Conservation (phyloP, 305 asterid species). For the Fraxinus angustifolia region DNA sequence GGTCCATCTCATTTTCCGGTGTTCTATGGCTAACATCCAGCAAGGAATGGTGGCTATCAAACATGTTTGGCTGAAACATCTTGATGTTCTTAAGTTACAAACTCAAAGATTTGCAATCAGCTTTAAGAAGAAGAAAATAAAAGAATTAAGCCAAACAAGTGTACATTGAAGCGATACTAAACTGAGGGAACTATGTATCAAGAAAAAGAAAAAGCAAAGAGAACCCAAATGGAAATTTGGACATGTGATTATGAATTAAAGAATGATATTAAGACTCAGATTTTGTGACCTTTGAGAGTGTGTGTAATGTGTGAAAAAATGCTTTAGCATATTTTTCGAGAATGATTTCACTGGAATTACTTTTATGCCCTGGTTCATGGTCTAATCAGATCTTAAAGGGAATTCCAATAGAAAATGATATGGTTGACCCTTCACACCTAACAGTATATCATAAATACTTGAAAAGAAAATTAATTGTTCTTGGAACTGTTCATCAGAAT, state of each 20-base stretch:
- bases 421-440: constrained; percentile 17
- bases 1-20: constrained; percentile 65
- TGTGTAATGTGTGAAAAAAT: neutral
- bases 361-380: neutral
- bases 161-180: neutral
- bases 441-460: constrained; percentile 7
- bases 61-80: constrained; percentile 93
- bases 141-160: neutral
- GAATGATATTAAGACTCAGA: constrained; percentile 19
- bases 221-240: neutral
- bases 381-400: constrained; percentile 28
- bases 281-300: constrained; percentile 10
- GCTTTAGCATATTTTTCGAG: neutral
- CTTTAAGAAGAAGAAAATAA: neutral
- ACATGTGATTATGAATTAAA: constrained; percentile 18
- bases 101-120: constrained; percentile 12
- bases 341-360: constrained; percentile 5
- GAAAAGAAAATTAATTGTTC: neutral
- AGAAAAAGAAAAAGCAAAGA: neutral
- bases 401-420: constrained; percentile 3
- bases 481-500: neutral
- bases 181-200: neutral
- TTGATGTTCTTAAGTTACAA: constrained; percentile 11
- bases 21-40: constrained; percentile 68
- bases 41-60: constrained; percentile 70